These are phyloP conservation scores for Tagetes patula DNA, from an alignment of 129 eudicot genomes.

Conservation along the genomic window DNA sequence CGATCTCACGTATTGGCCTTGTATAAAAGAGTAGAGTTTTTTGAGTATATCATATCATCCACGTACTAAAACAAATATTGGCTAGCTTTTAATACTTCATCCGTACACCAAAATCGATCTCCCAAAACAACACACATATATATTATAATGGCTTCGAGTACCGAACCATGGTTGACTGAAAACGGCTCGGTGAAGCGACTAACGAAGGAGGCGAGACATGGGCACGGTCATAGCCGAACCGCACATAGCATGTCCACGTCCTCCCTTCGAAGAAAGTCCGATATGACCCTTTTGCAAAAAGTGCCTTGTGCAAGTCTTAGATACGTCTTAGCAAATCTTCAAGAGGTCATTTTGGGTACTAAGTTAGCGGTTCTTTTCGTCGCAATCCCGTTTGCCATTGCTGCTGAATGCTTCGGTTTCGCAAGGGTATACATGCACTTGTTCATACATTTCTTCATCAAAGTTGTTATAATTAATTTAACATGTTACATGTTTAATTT, in stretches of 20 bases:
- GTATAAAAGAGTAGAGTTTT: too few species aligned
- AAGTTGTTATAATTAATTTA: neutral
- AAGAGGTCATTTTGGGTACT: conserved; percentile 82
- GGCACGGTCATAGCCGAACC: conserved; percentile 63
- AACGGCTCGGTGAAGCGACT: conserved; percentile 52
- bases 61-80: too few species aligned
- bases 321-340: conserved; percentile 51
- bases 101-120: too few species aligned
- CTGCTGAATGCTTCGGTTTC: conserved; percentile 44
- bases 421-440: conserved; percentile 41
- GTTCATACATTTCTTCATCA: neutral
- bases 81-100: too few species aligned
- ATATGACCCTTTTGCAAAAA: conserved; percentile 45
- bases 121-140: too few species aligned
- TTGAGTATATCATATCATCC: too few species aligned
- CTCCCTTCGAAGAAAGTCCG: conserved; percentile 76
- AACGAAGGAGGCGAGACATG: conserved; percentile 53
- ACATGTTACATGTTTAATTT: too few species aligned
- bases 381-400: conserved; percentile 72
- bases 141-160: conserved; percentile 43
- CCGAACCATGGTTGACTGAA: conserved; percentile 61
- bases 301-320: conserved; percentile 37
- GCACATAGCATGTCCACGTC: conserved; percentile 76
- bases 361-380: conserved; percentile 64
- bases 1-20: too few species aligned